phyloP scores from a whole-genome alignment of 2,329 filamentous ascomycete genomes.

The Trichoderma atroviride region DNA sequence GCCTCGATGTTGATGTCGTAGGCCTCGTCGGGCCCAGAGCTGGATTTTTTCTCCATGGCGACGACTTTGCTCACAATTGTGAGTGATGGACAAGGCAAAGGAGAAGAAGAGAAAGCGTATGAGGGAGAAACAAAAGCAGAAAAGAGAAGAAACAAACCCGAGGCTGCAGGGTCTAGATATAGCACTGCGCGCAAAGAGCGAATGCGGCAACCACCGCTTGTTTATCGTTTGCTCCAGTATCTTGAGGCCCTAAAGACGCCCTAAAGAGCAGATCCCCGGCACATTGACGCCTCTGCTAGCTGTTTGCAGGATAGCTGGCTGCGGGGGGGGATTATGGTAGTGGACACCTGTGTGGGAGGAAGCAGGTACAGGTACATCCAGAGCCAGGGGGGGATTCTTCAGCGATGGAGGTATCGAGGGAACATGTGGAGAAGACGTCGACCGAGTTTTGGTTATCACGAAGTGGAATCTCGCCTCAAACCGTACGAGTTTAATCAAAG shows the following conservation, averaged over 20 bases:
- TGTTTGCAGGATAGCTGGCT: conserved; percentile 18
- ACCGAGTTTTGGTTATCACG: not conserved
- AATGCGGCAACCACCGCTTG: conserved; percentile 1
- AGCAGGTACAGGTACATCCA: conserved; percentile 8
- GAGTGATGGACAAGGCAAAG: not conserved
- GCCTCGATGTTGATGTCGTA: conserved; percentile 36
- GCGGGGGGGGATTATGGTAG: conserved; percentile 3
- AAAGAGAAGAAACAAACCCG: not conserved
- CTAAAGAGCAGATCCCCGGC: conserved; percentile 21
- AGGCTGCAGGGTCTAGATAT: conserved; percentile 7
- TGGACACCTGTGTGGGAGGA: not conserved
- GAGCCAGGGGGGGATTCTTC: not conserved
- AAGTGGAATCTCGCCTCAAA: not conserved
- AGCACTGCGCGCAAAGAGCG: not conserved
- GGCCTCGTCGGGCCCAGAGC: conserved; percentile 29
- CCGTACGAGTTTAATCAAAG: not conserved
- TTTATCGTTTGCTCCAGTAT: conserved; percentile 7
- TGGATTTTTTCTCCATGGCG: conserved; percentile 30
- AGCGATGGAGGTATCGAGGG: not conserved
- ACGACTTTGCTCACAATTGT: not conserved
- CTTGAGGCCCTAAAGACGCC: conserved; percentile 3
- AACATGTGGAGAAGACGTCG: not conserved
- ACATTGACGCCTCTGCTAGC: conserved; percentile 22
- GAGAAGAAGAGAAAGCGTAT: not conserved
- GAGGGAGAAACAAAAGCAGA: not conserved